Conservation (phyloP, 805 yeast genomes). For the Wilhelminamyces savonicus region DNA sequence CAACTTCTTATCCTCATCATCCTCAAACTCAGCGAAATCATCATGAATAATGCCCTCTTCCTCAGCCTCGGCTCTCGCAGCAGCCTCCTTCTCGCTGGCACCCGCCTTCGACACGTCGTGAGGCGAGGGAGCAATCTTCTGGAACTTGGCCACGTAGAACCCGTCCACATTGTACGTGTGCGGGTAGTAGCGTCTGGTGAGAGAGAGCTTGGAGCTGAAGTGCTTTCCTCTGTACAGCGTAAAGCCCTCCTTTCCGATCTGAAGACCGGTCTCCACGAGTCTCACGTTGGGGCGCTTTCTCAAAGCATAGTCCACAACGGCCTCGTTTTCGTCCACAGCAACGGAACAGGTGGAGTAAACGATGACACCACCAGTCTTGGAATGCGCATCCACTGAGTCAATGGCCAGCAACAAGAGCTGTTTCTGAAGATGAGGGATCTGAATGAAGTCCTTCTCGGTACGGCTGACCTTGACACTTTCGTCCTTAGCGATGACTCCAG, state of each 20-base stretch:
- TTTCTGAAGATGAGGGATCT: conserved; percentile 94
- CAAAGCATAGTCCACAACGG: conserved; percentile 96
- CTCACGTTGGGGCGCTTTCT: conserved; percentile 95
- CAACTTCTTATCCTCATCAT: conserved; percentile 66
- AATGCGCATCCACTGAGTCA: conserved; percentile 92
- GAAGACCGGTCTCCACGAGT: conserved; percentile 85
- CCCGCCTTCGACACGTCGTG: conserved; percentile 83
- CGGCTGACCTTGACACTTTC: conserved; percentile 89
- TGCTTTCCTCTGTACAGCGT: conserved; percentile 89
- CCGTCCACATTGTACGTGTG: conserved; percentile 99
- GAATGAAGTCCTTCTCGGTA: conserved; percentile 93
- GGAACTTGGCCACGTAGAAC: conserved; percentile 93
- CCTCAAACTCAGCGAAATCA: conserved; percentile 81
- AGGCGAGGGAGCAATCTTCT: conserved; percentile 82
- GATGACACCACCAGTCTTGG: conserved; percentile 86
- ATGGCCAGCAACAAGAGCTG: conserved; percentile 91
- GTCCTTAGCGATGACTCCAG: conserved; percentile 98
- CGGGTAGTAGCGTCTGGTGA: conserved; percentile 95
- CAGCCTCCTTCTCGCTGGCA: conserved; percentile 75
- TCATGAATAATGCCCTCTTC: conserved; percentile 78
- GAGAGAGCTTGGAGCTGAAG: conserved; percentile 66
- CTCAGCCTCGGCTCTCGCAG: conserved; percentile 75
- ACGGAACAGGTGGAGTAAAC: conserved; percentile 98
- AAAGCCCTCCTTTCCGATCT: conserved; percentile 94
- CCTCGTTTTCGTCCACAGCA: conserved; percentile 96